Percentiles rank a stretch among this genome's conserved stretches.
Evolutionary conservation across 805 yeast species (phyloP).

Genomic region (Barnettozyma populi): DNA sequence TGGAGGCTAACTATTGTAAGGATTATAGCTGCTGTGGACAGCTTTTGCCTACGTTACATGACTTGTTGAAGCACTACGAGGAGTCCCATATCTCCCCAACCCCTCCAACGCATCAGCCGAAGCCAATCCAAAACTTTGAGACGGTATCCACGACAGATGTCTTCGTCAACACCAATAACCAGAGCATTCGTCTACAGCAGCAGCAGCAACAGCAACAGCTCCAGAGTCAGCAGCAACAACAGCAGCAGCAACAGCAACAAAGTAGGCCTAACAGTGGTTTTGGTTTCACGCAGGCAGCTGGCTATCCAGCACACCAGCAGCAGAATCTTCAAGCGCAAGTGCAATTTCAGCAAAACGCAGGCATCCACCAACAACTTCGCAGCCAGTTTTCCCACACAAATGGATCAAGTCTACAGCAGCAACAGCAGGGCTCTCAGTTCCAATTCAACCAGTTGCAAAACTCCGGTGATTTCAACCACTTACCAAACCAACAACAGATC

Average conservation of each 20-base stretch:
- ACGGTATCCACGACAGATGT: constrained; percentile 93
- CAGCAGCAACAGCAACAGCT: constrained; percentile 18
- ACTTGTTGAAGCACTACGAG: constrained; percentile 88
- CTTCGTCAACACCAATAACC: constrained; percentile 44
- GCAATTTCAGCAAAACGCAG: constrained; percentile 18
- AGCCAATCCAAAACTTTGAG: constrained; percentile 63
- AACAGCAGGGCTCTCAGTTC: constrained; percentile 8
- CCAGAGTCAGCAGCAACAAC: constrained; percentile 20
- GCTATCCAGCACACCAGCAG: constrained; percentile 12
- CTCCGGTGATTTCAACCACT: constrained; percentile 3
- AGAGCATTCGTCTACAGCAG: constrained; percentile 9
- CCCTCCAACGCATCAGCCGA: constrained; percentile 44
- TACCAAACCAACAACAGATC: constrained; percentile 8
- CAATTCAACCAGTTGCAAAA: constrained; percentile 6
- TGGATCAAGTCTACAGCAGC: constrained; percentile 4
- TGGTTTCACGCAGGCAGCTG: constrained; percentile 4
- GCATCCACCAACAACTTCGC: constrained; percentile 14
- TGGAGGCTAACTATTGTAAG: constrained; percentile 94
- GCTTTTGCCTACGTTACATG: constrained; percentile 87
- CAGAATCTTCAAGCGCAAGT: constrained; percentile 11
- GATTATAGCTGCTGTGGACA: constrained; percentile 97
- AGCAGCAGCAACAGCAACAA: constrained; percentile 20
- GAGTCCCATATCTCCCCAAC: constrained; percentile 81
- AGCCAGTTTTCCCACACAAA: constrained; percentile 9
- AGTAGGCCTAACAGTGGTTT: constrained; percentile 14